These are phyloP conservation scores for Eutrema yunnanense DNA, from an alignment of 345 rosid species.

Conservation along the genomic window DNA sequence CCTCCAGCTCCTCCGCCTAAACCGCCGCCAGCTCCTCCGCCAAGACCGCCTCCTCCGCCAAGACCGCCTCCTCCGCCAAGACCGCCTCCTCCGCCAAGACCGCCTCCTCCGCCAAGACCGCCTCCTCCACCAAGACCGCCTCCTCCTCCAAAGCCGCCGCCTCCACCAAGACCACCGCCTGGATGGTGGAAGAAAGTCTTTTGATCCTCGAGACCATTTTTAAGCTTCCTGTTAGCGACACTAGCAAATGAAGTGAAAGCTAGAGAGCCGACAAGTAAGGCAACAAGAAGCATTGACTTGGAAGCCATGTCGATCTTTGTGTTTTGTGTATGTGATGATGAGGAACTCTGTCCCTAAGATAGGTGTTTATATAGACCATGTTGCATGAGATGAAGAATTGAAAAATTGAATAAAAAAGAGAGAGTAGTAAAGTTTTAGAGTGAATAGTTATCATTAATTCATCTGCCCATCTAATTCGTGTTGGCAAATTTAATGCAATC, in stretches of 20 bases:
- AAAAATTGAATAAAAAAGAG: neutral
- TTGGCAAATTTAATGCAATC: slow-evolving; percentile 27
- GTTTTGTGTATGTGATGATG: slow-evolving; percentile 24
- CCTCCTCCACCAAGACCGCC: slow-evolving; percentile 34
- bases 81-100: slow-evolving; percentile 21
- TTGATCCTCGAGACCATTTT: slow-evolving; percentile 26
- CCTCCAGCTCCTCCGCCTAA: slow-evolving; percentile 40
- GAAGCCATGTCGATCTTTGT: slow-evolving; percentile 25
- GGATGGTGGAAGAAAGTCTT: slow-evolving; percentile 22
- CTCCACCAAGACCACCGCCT: slow-evolving; percentile 35
- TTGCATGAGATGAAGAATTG: neutral
- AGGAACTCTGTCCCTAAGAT: slow-evolving; percentile 5
- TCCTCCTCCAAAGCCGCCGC: slow-evolving; percentile 31
- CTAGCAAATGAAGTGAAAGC: slow-evolving; percentile 30
- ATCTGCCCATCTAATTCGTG: slow-evolving; percentile 31
- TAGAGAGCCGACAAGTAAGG: slow-evolving; percentile 28
- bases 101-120: slow-evolving; percentile 29
- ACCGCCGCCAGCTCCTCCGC: slow-evolving; percentile 34
- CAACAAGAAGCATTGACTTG: slow-evolving; percentile 28
- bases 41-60: slow-evolving; percentile 26
- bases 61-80: slow-evolving; percentile 19
- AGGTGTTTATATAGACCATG: slow-evolving; percentile 26
- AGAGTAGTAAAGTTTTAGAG: neutral
- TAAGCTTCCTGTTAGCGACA: slow-evolving; percentile 27
- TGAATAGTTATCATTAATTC: slow-evolving; percentile 20